phyloP scores from a whole-genome alignment of 2,329 filamentous ascomycete genomes.

The Fusarium palustre region DNA sequence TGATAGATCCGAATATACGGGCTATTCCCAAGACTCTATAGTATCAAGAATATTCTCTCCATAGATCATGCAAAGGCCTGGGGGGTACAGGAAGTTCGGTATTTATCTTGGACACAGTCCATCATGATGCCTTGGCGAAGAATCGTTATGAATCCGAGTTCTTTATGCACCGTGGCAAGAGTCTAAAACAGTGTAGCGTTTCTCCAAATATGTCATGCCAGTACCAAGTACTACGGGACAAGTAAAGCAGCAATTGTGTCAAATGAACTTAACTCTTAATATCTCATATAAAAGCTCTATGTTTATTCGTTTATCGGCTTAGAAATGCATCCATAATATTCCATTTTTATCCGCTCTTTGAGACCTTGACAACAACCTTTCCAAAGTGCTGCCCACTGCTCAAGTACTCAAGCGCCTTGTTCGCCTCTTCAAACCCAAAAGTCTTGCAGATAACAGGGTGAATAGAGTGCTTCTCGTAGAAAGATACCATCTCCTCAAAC shows the following conservation, averaged over 20 bases:
- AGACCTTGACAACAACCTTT: constrained; percentile 64
- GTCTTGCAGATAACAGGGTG: constrained; percentile 61
- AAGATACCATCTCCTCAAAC: constrained; percentile 65
- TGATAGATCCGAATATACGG: constrained; percentile 33
- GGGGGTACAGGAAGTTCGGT: too few species aligned
- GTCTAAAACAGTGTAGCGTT: neutral
- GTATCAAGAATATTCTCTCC: neutral
- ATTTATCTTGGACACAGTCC: neutral
- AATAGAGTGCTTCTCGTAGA: constrained; percentile 59
- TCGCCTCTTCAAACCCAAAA: constrained; percentile 60
- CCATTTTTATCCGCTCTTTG: constrained; percentile 35
- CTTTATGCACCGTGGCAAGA: neutral
- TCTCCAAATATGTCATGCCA: neutral
- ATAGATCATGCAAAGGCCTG: too few species aligned
- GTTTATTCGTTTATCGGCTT: neutral
- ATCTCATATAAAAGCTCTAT: neutral
- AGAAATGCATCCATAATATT: neutral
- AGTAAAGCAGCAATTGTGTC: neutral
- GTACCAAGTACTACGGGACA: neutral
- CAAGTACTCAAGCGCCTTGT: constrained; percentile 65
- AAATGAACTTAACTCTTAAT: neutral
- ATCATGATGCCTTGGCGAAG: neutral
- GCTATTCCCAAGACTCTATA: constrained; percentile 35
- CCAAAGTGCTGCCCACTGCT: constrained; percentile 67
- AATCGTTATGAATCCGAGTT: neutral